phyloP scores from a whole-genome alignment of 345 rosid genomes.

The Jatropha curcas region DNA sequence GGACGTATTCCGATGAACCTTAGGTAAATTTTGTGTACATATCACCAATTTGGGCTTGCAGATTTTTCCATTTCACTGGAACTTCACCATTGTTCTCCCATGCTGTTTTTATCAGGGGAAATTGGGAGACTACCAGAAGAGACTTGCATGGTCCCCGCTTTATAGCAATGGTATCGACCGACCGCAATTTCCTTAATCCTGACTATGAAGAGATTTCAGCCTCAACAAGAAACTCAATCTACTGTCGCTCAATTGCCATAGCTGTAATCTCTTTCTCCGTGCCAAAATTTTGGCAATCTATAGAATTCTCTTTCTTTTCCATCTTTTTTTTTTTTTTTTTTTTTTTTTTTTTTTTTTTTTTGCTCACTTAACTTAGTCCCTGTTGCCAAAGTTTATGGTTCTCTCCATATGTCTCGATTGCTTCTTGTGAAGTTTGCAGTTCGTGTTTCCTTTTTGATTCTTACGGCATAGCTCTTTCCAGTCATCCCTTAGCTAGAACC shows the following conservation, averaged over 20 bases:
- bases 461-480: too few relatives aligned
- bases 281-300: background rate
- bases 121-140: constrained; percentile 73
- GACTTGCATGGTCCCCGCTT: constrained; percentile 46
- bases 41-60: background rate
- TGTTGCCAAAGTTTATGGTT: too few relatives aligned
- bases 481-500: too few relatives aligned
- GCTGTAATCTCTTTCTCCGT: constrained; percentile 39
- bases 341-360: too few relatives aligned
- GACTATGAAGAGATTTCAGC: constrained; percentile 48
- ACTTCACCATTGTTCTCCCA: background rate
- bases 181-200: constrained; percentile 41
- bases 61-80: background rate
- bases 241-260: constrained; percentile 62
- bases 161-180: constrained; percentile 74
- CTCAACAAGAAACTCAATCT: constrained; percentile 57
- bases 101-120: constrained; percentile 46
- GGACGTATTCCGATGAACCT: constrained; percentile 74
- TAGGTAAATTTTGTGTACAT: constrained; percentile 40
- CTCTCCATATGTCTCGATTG: too few relatives aligned
- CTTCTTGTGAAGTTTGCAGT: too few relatives aligned
- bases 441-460: too few relatives aligned
- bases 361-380: too few relatives aligned
- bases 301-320: background rate
- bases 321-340: too few relatives aligned